These are phyloP conservation scores for Podospora conica DNA, from an alignment of 495 filamentous ascomycete species.

Conservation along the genomic window DNA sequence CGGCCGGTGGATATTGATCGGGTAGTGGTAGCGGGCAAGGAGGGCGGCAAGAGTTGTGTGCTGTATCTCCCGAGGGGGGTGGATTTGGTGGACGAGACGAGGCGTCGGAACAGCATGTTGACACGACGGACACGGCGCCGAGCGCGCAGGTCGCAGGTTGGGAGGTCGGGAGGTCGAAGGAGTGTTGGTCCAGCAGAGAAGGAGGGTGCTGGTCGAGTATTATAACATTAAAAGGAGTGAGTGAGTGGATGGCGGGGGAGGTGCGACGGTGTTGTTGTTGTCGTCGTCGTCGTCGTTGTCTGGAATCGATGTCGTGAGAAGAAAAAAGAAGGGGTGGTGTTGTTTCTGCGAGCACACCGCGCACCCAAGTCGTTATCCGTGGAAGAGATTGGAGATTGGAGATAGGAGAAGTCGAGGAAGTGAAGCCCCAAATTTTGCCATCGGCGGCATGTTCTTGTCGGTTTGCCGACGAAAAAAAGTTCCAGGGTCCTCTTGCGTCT, in stretches of 20 bases:
- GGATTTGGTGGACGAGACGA: constrained; percentile 9
- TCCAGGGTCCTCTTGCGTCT: constrained; percentile 1
- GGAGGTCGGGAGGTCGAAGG: not conserved
- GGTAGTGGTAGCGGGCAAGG: constrained; percentile 6
- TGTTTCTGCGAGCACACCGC: not conserved
- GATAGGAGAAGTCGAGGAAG: no score
- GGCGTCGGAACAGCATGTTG: constrained; percentile 16
- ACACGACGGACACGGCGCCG: constrained; percentile 18
- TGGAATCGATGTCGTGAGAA: not conserved
- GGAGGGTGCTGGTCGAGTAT: not conserved
- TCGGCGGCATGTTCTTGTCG: constrained; percentile 4
- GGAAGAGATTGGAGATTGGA: constrained; percentile 2
- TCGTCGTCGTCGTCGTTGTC: no score
- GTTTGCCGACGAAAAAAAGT: not conserved
- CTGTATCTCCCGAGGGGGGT: constrained; percentile 12
- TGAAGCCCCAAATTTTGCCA: constrained; percentile 13
- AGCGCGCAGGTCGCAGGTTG: constrained; percentile 27
- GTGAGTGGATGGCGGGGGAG: not conserved
- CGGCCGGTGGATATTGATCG: constrained; percentile 18
- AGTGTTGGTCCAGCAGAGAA: constrained; percentile 2
- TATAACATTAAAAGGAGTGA: constrained; percentile 18
- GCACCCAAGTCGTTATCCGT: not conserved
- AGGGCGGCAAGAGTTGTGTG: not conserved
- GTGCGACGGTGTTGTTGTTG: not conserved
- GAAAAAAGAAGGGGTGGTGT: not conserved